These are phyloP conservation scores for Trifolium fragiferum DNA, from an alignment of 306 rosid species.

Conservation along the genomic window DNA sequence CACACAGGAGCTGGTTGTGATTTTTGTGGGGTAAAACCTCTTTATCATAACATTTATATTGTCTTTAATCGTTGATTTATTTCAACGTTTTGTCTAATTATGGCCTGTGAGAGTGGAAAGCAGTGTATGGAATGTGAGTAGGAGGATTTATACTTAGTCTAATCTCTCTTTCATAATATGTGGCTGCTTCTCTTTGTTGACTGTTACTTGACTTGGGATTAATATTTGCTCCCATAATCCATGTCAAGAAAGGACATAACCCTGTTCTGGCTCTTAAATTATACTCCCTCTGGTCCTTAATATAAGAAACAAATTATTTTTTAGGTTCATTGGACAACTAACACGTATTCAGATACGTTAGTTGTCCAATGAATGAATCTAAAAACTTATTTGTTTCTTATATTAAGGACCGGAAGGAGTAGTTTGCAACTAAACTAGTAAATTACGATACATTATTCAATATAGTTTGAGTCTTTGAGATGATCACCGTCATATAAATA, in stretches of 20 bases:
- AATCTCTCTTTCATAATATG: slow-evolving; percentile 10
- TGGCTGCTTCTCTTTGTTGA: slow-evolving; percentile 23
- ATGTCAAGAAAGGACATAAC: slow-evolving; percentile 14
- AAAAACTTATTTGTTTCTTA: no score
- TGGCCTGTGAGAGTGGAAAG: slow-evolving; percentile 15
- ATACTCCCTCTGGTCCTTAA: background rate
- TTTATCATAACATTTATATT: slow-evolving; percentile 36
- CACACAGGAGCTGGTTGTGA: slow-evolving; percentile 72
- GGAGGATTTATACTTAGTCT: background rate
- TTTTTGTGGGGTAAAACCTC: slow-evolving; percentile 82
- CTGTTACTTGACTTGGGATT: background rate
- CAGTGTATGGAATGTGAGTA: slow-evolving; percentile 6
- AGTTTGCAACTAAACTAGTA: slow-evolving; percentile 11
- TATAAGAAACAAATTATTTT: no score
- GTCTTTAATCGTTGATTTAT: background rate
- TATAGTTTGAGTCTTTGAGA: slow-evolving; percentile 40
- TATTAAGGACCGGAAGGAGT: no score
- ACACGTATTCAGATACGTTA: no score
- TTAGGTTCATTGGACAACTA: no score
- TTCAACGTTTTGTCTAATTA: background rate
- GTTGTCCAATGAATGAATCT: no score
- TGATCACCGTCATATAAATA: slow-evolving; percentile 1
- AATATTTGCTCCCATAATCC: slow-evolving; percentile 24
- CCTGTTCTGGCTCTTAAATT: slow-evolving; percentile 18
- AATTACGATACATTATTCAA: slow-evolving; percentile 3